Conservation (phyloP, 352 stramenopile genomes). For the Thalassiosira hispida region DNA sequence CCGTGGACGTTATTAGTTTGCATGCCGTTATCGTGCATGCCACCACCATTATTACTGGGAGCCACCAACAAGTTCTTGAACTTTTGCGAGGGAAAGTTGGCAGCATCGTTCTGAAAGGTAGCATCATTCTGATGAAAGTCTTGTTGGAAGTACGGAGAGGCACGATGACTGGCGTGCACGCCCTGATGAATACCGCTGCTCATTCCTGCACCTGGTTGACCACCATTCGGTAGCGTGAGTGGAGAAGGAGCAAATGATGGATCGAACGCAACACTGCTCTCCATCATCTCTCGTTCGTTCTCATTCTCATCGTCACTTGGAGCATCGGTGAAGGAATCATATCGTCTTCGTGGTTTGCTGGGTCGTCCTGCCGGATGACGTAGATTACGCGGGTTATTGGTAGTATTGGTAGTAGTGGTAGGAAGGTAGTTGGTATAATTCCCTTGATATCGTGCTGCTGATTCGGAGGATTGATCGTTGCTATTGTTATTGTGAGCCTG, state of each 20-base stretch:
- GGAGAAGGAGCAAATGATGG: conserved; percentile 36
- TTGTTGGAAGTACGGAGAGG: neutral
- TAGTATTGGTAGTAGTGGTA: neutral
- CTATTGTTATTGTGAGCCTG: neutral
- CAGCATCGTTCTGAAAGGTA: too few species aligned
- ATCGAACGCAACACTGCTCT: conserved; percentile 22
- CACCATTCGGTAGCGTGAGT: neutral
- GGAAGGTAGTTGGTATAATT: conserved; percentile 29
- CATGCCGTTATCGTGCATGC: neutral
- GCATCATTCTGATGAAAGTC: neutral
- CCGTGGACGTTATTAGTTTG: neutral
- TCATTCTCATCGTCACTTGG: neutral
- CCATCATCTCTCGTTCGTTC: neutral
- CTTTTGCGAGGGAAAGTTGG: too few species aligned
- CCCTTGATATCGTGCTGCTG: conserved; percentile 16
- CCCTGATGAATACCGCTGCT: too few species aligned
- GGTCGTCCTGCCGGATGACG: neutral
- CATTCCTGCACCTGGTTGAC: too few species aligned
- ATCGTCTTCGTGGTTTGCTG: conserved; percentile 10
- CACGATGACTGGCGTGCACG: neutral
- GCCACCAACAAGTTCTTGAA: too few species aligned
- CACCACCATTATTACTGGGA: neutral
- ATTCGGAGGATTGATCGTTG: conserved; percentile 19
- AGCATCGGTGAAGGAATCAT: conserved; percentile 31
- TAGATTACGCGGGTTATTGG: neutral